These are phyloP conservation scores for Coffea canephora DNA, from an alignment of 257 asterid species.

Conservation along the genomic window DNA sequence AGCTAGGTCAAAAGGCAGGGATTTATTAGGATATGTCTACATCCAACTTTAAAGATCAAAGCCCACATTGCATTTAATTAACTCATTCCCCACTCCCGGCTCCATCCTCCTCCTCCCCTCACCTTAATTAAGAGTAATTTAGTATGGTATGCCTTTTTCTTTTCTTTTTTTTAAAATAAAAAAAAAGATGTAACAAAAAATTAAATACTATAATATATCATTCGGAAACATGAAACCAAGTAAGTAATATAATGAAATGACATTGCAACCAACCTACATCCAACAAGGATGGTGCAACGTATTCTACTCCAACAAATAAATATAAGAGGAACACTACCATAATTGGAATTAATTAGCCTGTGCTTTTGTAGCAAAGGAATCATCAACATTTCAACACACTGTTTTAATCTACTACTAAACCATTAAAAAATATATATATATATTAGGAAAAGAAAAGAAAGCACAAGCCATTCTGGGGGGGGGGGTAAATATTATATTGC, in stretches of 20 bases:
- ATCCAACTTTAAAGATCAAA: constrained; percentile 18
- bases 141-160: not conserved
- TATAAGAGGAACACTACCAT: constrained; percentile 15
- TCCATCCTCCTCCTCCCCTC: not conserved
- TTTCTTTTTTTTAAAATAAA: not conserved
- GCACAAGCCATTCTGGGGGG: constrained; percentile 50
- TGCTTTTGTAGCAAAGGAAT: constrained; percentile 44
- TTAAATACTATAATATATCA: not conserved
- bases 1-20: constrained; percentile 21
- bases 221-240: constrained; percentile 25
- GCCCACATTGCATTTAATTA: constrained; percentile 26
- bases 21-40: constrained; percentile 23
- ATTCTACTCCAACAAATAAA: not conserved
- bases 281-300: constrained; percentile 18
- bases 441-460: constrained; percentile 10
- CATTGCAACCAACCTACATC: constrained; percentile 14
- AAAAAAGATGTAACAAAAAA: not conserved
- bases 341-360: constrained; percentile 40
- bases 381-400: constrained; percentile 57
- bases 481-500: constrained; percentile 30
- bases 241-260: constrained; percentile 9
- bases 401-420: constrained; percentile 35
- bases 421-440: constrained; percentile 10
- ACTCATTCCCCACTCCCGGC: constrained; percentile 9
- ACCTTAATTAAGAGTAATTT: not conserved